Percentiles rank a stretch among this genome's conserved stretches.
Evolutionary conservation across 148 eudicot species (phyloP).

Genomic region (Oxyria digyna): DNA sequence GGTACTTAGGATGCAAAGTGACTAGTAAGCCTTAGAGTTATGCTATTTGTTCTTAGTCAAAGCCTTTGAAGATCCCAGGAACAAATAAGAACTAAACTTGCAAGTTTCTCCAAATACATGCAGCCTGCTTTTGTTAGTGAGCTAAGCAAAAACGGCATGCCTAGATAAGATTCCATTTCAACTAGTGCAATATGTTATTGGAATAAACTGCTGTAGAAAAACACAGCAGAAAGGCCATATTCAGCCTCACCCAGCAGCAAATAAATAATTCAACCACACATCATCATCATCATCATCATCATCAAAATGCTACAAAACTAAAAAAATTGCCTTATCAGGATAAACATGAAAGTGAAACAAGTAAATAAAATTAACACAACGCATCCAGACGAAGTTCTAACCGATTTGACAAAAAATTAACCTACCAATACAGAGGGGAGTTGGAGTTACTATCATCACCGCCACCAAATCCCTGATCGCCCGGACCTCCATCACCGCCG

Average conservation of each 20-base stretch:
- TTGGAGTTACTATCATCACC: conserved; percentile 1
- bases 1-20: neutral
- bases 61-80: neutral
- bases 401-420: neutral
- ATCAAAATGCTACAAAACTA: neutral
- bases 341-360: neutral
- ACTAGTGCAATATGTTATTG: neutral
- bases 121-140: neutral
- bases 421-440: neutral
- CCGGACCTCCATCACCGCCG: conserved; percentile 1
- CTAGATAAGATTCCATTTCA: neutral
- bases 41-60: neutral
- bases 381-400: neutral
- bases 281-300: neutral
- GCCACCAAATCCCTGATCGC: conserved; percentile 3
- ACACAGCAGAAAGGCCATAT: neutral
- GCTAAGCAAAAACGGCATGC: neutral
- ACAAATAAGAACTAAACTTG: neutral
- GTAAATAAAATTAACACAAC: neutral
- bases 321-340: neutral
- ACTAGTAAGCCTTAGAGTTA: neutral
- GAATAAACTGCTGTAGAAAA: neutral
- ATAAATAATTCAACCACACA: neutral
- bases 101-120: neutral
- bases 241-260: neutral